Percentiles rank a stretch among this genome's conserved stretches.
Evolutionary conservation across 129 eudicot species (phyloP).

Genomic region (Chrysanthemum makinoi): DNA sequence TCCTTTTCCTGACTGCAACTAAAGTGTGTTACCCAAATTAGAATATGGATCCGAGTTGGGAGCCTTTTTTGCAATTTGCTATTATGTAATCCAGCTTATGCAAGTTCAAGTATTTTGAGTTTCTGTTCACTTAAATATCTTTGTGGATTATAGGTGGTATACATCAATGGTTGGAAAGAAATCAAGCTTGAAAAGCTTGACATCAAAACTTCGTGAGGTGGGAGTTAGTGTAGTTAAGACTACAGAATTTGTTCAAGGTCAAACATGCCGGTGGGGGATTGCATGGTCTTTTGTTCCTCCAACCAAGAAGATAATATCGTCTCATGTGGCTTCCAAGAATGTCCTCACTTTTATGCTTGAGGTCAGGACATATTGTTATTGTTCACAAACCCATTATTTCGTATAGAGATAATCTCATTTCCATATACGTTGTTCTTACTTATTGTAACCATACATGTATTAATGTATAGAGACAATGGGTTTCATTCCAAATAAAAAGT

Average conservation of each 20-base stretch:
- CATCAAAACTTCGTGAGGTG: constrained; percentile 58
- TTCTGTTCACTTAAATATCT: not conserved
- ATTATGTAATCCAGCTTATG: not conserved
- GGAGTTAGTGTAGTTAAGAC: constrained; percentile 84
- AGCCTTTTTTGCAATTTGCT: not conserved
- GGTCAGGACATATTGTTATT: constrained; percentile 35
- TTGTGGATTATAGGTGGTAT: constrained; percentile 63
- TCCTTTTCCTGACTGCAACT: too few species aligned
- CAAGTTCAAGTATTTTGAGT: not conserved
- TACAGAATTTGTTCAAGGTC: constrained; percentile 98
- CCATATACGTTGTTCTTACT: not conserved
- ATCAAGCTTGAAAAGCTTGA: constrained; percentile 61
- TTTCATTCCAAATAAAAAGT: too few species aligned
- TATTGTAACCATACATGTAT: constrained; percentile 1
- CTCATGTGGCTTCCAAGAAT: constrained; percentile 39
- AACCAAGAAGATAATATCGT: constrained; percentile 47
- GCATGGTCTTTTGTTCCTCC: constrained; percentile 96
- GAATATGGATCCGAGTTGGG: too few species aligned
- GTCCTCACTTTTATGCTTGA: constrained; percentile 75
- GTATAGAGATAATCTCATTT: not conserved
- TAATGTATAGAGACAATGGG: too few species aligned
- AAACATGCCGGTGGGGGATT: constrained; percentile 93
- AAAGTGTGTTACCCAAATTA: too few species aligned
- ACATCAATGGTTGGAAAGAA: constrained; percentile 95
- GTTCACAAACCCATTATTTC: not conserved